Conservation (phyloP, 257 asterid species). For the Gynochthodes officinalis region DNA sequence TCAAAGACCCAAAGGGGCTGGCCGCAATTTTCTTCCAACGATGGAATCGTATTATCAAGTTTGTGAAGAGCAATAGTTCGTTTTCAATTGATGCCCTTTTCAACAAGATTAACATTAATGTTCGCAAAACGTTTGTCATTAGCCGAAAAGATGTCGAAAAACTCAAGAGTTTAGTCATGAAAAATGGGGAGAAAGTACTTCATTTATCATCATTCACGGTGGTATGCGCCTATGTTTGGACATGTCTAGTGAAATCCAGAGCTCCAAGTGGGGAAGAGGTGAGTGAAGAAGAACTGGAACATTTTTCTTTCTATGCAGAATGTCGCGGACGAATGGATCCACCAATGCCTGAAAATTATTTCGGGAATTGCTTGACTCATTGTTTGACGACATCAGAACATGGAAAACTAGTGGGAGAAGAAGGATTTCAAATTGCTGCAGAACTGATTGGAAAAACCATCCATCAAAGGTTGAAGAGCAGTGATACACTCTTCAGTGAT, state of each 20-base stretch:
- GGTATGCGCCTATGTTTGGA: constrained; percentile 25
- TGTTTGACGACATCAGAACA: background rate
- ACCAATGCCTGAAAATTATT: constrained; percentile 19
- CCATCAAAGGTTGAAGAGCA: constrained; percentile 17
- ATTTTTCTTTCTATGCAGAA: constrained; percentile 13
- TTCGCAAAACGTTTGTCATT: constrained; percentile 17
- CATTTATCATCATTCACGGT: constrained; percentile 24
- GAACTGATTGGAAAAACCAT: constrained; percentile 27
- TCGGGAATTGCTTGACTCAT: constrained; percentile 21
- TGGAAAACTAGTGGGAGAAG: constrained; percentile 8
- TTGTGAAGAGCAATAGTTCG: background rate
- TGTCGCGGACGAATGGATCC: constrained; percentile 24
- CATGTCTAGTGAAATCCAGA: constrained; percentile 21
- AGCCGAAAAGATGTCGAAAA: background rate
- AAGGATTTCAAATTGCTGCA: constrained; percentile 20
- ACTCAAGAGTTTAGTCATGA: constrained; percentile 11
- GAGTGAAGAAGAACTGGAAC: constrained; percentile 11
- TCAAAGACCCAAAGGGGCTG: constrained; percentile 35
- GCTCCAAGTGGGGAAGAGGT: constrained; percentile 1
- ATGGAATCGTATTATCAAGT: background rate
- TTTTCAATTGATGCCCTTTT: background rate
- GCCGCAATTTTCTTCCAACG: constrained; percentile 19
- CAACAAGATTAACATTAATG: background rate
- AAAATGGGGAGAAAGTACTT: background rate
- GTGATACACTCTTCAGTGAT: constrained; percentile 8